Evolutionary conservation across 2,329 filamentous ascomycete genomes (phyloP), one percentile per base, ranked within the genome.

Genomic region (Acrocalymma vagum): DNA sequence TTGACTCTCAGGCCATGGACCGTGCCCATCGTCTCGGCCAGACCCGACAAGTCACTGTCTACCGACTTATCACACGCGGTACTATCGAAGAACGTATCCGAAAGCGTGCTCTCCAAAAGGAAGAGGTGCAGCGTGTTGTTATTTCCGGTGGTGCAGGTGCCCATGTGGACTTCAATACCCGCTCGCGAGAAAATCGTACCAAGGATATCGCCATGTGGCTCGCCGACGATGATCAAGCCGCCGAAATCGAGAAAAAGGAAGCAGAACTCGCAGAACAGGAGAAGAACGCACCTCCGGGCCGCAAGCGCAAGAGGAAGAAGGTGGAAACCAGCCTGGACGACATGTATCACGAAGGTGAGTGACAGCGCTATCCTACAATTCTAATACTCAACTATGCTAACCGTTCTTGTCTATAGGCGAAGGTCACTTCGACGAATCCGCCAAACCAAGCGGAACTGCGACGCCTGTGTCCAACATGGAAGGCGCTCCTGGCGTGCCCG

Each of bases 161-260:
- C 40, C 88, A 88, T 48, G 93, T 97, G 48, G 94, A 97, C 77
- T 97, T 99, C 79, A 97, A 95, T 69, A 94, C 93, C 35, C 86
- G 94, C 37, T 86, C 86, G 47, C 81, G 87, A 5, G 93, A 96
- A 76, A 96, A 95, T 72, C 85, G 92, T 50, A 96, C 95, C 67
- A 95, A 95, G 73, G 94, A 99, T 64, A 97, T 97, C 72, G 94
- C 94, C 29, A 88, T 97, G 87, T 97, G 94, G 94, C 85, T 99
- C 51, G 93, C 93, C 13, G 94, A 99, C 65, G 94, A 97, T 55
- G 93, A 97, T 42, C 90, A 97, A 67, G 94, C 91, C 1, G 93
- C 94, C 62, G 81, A 94, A 70, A 93, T 99, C 63, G 93, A 96
- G 73, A 85, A 87, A 52, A 91, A 92, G 58, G 94, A 96, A 73